These are phyloP conservation scores for Colletotrichum kahawae DNA, from an alignment of 2,329 filamentous ascomycete species.

Conservation along the genomic window DNA sequence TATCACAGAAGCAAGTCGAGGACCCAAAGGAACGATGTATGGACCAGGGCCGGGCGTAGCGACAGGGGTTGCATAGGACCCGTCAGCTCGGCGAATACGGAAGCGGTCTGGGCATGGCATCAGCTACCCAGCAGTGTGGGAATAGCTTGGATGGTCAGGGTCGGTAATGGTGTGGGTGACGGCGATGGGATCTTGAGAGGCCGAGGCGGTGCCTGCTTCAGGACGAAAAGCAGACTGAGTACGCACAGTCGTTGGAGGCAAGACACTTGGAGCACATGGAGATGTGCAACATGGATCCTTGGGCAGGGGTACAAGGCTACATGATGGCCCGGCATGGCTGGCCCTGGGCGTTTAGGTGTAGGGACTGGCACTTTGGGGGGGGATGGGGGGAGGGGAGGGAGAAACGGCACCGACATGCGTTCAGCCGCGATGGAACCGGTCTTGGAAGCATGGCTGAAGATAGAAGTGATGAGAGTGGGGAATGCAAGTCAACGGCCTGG, in stretches of 20 bases:
- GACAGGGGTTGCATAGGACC: conserved; percentile 19
- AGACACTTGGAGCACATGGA: conserved; percentile 20
- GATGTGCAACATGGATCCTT: conserved; percentile 18
- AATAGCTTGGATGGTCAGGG: conserved; percentile 22
- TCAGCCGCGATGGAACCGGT: conserved; percentile 17
- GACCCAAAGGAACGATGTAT: conserved; percentile 15
- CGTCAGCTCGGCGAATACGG: conserved; percentile 22
- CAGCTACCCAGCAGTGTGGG: conserved; percentile 17
- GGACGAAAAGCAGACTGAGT: conserved; percentile 20
- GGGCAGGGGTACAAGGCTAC: conserved; percentile 1
- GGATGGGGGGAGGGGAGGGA: background rate
- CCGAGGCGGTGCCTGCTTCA: conserved; percentile 23
- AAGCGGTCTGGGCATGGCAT: conserved; percentile 23
- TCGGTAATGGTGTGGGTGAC: conserved; percentile 18
- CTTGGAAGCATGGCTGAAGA: conserved; percentile 21
- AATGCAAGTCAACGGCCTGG: conserved; percentile 18
- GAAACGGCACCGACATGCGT: conserved; percentile 18
- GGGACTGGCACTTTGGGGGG: background rate
- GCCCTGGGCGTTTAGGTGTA: background rate
- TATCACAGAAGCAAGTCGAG: conserved; percentile 17
- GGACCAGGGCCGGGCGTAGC: conserved; percentile 10
- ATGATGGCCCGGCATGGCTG: conserved; percentile 1
- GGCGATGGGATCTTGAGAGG: conserved; percentile 15
- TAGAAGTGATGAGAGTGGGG: conserved; percentile 11
- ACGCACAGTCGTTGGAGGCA: conserved; percentile 16